Conservation (phyloP, 495 filamentous ascomycete species). For the Talaromyces adpressus region DNA sequence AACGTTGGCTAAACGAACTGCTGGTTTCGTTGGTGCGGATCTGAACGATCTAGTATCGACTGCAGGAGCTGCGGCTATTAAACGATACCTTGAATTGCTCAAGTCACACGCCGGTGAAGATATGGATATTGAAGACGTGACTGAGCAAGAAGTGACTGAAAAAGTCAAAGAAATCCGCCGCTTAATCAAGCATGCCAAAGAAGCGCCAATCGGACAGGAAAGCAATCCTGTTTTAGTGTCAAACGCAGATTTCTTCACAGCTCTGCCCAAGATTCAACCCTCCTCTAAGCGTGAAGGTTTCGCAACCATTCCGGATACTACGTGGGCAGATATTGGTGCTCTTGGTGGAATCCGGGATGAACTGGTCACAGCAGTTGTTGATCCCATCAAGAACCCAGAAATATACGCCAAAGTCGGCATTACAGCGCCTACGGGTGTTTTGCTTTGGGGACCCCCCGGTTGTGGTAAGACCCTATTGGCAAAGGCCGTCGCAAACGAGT, state of each 20-base stretch:
- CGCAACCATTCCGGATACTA: conserved; percentile 93
- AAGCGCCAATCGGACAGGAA: conserved; percentile 39
- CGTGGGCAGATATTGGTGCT: conserved; percentile 89
- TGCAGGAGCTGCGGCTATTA: conserved; percentile 59
- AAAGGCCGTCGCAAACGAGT: conserved; percentile 94
- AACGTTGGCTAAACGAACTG: conserved; percentile 78
- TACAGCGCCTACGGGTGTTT: conserved; percentile 78
- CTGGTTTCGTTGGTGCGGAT: conserved; percentile 95
- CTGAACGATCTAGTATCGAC: conserved; percentile 74
- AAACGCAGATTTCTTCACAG: conserved; percentile 64
- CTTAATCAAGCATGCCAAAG: conserved; percentile 46
- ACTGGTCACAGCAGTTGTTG: conserved; percentile 80
- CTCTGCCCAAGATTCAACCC: conserved; percentile 80
- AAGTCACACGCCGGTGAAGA: conserved; percentile 44
- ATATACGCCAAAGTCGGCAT: conserved; percentile 77
- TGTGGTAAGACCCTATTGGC: conserved; percentile 96
- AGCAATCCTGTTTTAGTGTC: conserved; percentile 40
- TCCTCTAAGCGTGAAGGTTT: conserved; percentile 95
- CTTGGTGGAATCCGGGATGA: conserved; percentile 72
- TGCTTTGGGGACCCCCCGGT: conserved; percentile 95
- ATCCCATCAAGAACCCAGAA: conserved; percentile 82
- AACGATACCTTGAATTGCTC: conserved; percentile 47
- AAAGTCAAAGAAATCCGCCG: conserved; percentile 45
- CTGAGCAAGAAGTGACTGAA: conserved; percentile 25
- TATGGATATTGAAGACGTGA: conserved; percentile 43